These are phyloP conservation scores for Umbelopsis sp. DNA, from an alignment of 192 early-diverging fungal species.

Conservation along the genomic window DNA sequence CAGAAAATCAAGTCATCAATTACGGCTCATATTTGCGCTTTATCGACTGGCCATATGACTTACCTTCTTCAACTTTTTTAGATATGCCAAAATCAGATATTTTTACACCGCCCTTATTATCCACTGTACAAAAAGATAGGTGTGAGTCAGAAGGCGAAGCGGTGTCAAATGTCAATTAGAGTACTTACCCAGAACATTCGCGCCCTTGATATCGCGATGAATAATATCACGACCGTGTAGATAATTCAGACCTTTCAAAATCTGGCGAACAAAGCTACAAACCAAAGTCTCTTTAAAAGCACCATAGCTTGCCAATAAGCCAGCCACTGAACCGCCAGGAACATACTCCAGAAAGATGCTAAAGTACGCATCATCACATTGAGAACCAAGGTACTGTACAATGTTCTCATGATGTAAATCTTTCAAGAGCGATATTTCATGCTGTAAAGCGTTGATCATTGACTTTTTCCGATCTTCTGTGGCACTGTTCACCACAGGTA, in stretches of 20 bases:
- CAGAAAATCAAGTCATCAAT: slow-evolving; percentile 1
- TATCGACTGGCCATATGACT: slow-evolving; percentile 13
- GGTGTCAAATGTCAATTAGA: not conserved
- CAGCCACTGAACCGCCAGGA: slow-evolving; percentile 92
- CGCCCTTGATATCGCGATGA: slow-evolving; percentile 98
- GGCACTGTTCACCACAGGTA: slow-evolving; percentile 68
- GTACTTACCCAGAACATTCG: slow-evolving; percentile 75
- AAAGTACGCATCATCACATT: slow-evolving; percentile 72
- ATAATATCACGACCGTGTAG: slow-evolving; percentile 94
- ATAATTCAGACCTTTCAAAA: slow-evolving; percentile 91
- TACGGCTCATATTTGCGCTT: not conserved
- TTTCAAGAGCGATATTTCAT: slow-evolving; percentile 89
- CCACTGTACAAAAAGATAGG: slow-evolving; percentile 54
- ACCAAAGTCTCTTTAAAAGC: slow-evolving; percentile 85
- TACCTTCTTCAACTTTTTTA: slow-evolving; percentile 86
- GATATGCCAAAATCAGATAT: slow-evolving; percentile 99
- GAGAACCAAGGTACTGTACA: slow-evolving; percentile 92
- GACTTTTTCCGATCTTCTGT: slow-evolving; percentile 73
- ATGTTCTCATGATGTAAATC: slow-evolving; percentile 95
- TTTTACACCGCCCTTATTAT: slow-evolving; percentile 91
- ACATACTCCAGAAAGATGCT: slow-evolving; percentile 99
- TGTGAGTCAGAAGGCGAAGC: no score
- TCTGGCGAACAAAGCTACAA: slow-evolving; percentile 86
- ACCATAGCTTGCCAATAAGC: slow-evolving; percentile 83
- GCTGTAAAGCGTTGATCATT: slow-evolving; percentile 68